Evolutionary conservation across 2,329 filamentous ascomycete species (phyloP).

Genomic region (Rutstroemia sp.): DNA sequence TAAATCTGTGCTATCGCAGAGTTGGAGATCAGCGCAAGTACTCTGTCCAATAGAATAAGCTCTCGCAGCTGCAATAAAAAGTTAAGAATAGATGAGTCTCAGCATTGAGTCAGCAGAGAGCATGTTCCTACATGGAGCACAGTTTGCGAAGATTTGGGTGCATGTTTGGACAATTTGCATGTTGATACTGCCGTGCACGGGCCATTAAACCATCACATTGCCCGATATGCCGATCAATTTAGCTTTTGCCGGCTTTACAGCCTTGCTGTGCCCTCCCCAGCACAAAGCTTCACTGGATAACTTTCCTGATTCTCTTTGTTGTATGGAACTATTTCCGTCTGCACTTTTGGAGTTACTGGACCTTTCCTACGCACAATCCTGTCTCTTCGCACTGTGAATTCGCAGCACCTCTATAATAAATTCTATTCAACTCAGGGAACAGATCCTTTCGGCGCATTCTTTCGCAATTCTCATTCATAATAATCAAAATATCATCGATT

Average conservation of each 20-base stretch:
- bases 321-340: neutral
- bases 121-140: too few relatives aligned
- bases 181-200: too few relatives aligned
- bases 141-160: too few relatives aligned
- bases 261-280: neutral
- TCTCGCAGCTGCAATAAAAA: too few relatives aligned
- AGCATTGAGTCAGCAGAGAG: too few relatives aligned
- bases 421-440: neutral
- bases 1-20: too few relatives aligned
- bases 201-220: too few relatives aligned
- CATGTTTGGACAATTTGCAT: too few relatives aligned
- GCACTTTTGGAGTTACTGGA: neutral
- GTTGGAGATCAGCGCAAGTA: too few relatives aligned
- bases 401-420: neutral
- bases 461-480: neutral
- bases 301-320: slow-evolving; percentile 6
- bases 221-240: neutral
- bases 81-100: too few relatives aligned
- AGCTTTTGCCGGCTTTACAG: neutral
- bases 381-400: neutral
- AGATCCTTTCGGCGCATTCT: neutral
- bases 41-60: neutral
- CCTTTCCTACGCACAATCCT: neutral
- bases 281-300: slow-evolving; percentile 9
- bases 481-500: neutral